A percentile compares a stretch with the other conserved stretches of the same genome.
Conservation (phyloP, 139 green algal genomes). For the Tetraselmis chui region DNA sequence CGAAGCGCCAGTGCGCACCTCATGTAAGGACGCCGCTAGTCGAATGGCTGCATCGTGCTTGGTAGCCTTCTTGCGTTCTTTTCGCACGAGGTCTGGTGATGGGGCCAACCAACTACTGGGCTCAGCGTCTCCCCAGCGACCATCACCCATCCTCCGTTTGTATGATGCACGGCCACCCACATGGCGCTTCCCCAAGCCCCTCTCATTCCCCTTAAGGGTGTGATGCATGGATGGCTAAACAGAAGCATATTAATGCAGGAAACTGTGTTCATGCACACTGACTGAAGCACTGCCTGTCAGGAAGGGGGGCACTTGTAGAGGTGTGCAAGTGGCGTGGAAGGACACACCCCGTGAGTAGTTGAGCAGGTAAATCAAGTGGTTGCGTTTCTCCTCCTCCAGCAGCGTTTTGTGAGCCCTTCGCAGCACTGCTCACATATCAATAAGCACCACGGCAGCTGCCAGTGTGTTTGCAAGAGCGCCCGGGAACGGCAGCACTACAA, state of each 20-base stretch:
- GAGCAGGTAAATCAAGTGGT: slow-evolving; percentile 51
- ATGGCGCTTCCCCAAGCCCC: too few species aligned
- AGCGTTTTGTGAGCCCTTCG: slow-evolving; percentile 67
- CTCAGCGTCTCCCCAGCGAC: too few species aligned
- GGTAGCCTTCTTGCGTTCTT: slow-evolving; percentile 70
- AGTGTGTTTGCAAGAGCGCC: too few species aligned
- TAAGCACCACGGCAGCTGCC: background rate
- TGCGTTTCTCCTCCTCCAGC: slow-evolving; percentile 57
- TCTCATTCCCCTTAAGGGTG: too few species aligned
- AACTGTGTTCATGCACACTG: background rate
- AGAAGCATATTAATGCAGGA: too few species aligned
- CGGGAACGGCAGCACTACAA: too few species aligned
- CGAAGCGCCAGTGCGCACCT: too few species aligned
- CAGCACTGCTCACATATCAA: slow-evolving; percentile 42
- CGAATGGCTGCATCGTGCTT: slow-evolving; percentile 76
- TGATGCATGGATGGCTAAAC: too few species aligned
- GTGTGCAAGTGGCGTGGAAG: background rate
- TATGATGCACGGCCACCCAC: too few species aligned
- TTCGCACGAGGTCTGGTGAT: slow-evolving; percentile 70
- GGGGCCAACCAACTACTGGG: too few species aligned
- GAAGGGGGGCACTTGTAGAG: background rate
- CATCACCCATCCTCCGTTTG: too few species aligned
- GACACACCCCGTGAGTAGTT: slow-evolving; percentile 49
- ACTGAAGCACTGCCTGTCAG: background rate
- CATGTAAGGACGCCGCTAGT: slow-evolving; percentile 60